Conservation (phyloP, 2,329 filamentous ascomycete genomes). For the Botrytis cinerea region DNA sequence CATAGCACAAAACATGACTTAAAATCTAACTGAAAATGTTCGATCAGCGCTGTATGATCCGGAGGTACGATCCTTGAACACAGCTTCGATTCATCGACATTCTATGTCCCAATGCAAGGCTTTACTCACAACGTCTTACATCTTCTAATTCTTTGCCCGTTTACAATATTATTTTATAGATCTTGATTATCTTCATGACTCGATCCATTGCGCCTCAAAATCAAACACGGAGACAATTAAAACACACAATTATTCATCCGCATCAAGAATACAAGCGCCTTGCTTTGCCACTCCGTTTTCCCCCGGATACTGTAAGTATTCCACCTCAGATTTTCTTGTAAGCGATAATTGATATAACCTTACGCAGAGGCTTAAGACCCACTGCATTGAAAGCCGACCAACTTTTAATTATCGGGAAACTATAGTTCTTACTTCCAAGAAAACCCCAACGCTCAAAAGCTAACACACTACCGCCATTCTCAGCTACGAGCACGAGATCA, state of each 20-base stretch:
- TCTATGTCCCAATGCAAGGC: too few species aligned
- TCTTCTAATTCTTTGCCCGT: background rate
- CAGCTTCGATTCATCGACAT: too few species aligned
- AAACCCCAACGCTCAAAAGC: background rate
- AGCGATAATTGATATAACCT: too few species aligned
- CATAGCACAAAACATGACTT: background rate
- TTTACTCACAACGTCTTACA: background rate
- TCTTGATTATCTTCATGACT: background rate
- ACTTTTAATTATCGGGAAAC: background rate
- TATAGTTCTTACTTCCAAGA: background rate
- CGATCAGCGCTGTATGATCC: background rate
- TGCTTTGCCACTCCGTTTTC: too few species aligned
- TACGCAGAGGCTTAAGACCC: background rate
- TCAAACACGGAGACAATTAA: background rate
- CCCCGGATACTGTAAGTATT: background rate
- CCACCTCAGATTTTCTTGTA: too few species aligned
- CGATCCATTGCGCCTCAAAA: background rate
- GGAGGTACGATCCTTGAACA: background rate
- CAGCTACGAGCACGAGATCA: background rate
- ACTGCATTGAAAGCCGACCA: background rate
- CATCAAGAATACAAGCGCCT: background rate
- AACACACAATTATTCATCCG: background rate
- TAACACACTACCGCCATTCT: background rate
- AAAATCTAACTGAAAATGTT: background rate
- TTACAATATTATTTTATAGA: background rate